A percentile compares a stretch with the other conserved stretches of the same genome.
Conservation (phyloP, 306 rosid genomes). For the Parietaria judaica region DNA sequence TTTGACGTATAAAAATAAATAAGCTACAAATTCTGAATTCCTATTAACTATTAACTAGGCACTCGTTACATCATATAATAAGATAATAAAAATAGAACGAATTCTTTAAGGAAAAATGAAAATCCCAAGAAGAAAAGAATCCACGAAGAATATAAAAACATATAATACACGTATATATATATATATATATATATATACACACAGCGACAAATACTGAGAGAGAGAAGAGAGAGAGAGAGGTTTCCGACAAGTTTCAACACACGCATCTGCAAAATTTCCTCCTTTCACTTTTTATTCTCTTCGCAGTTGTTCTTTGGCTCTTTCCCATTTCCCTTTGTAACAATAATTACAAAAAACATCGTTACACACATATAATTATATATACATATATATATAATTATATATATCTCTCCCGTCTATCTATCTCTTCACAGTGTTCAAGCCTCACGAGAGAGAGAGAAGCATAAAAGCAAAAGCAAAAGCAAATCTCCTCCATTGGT, state of each 20-base stretch:
- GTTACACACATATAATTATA: background rate
- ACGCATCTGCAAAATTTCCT: conserved; percentile 14
- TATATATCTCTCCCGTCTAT: background rate
- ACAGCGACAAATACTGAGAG: background rate
- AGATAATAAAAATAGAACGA: no score
- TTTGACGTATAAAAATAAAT: no score
- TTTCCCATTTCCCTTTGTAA: background rate
- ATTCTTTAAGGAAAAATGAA: no score
- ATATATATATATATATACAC: background rate
- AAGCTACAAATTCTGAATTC: no score
- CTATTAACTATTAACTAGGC: no score
- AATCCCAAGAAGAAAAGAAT: no score
- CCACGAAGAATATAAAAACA: no score
- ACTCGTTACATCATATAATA: no score
- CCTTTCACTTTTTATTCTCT: background rate
- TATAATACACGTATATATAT: background rate
- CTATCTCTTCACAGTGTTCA: background rate
- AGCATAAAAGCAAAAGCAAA: background rate
- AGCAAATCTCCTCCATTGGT: background rate
- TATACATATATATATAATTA: background rate
- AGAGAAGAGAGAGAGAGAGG: background rate
- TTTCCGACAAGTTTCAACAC: conserved; percentile 31
- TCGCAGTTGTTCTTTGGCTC: background rate
- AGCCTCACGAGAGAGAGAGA: background rate
- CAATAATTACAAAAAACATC: no score